A percentile compares a stretch with the other conserved stretches of the same genome.
These are phyloP conservation scores for Coemansia sp. DNA, from an alignment of 192 early-diverging fungal species.

Conservation along the genomic window DNA sequence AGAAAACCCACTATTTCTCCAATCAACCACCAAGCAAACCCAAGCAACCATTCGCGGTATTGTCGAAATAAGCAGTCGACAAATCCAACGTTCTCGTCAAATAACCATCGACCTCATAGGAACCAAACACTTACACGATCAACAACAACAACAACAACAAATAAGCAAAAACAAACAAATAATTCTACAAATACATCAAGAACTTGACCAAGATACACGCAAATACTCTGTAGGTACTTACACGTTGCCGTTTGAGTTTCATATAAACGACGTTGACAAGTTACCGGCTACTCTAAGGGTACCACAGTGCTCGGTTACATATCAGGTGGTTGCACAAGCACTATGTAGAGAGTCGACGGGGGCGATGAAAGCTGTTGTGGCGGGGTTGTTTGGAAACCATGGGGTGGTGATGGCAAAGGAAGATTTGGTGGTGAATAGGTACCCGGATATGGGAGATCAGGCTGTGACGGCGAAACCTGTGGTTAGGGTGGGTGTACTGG, in stretches of 20 bases:
- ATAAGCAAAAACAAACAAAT: neutral
- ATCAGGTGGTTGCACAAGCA: neutral
- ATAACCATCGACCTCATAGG: neutral
- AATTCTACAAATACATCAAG: no score
- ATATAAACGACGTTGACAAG: neutral
- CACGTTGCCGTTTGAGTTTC: conserved; percentile 27
- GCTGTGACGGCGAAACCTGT: neutral
- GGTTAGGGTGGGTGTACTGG: conserved; percentile 11
- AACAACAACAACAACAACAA: neutral
- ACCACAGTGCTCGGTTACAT: conserved; percentile 17
- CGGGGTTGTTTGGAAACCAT: neutral
- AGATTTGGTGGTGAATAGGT: conserved; percentile 1
- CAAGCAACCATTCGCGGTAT: neutral
- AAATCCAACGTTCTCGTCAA: neutral
- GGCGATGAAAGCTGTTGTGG: neutral
- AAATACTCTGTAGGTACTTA: conserved; percentile 10
- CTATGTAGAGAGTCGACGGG: no score
- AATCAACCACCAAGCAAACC: neutral
- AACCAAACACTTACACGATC: neutral
- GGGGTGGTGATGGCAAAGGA: neutral
- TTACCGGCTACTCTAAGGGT: conserved; percentile 13
- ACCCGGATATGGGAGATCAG: conserved; percentile 1
- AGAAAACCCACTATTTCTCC: neutral
- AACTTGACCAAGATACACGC: no score
- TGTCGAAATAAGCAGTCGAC: neutral